phyloP scores from a whole-genome alignment of 23 red algal species.

The Chondrus crispus region DNA sequence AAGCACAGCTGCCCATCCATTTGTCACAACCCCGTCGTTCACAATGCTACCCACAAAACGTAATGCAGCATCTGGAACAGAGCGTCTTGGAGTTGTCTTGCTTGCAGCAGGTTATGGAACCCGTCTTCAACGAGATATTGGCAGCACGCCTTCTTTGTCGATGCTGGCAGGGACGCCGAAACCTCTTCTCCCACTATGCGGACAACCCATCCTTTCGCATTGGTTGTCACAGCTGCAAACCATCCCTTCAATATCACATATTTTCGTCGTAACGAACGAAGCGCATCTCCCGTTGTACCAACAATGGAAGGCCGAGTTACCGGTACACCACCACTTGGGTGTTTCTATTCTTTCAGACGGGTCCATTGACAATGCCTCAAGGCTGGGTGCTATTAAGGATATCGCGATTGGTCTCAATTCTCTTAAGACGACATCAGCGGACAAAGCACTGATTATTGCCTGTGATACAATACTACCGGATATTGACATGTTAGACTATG shows the following conservation, averaged over 20 bases:
- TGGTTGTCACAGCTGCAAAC: conserved; percentile 26
- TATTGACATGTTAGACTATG: neutral
- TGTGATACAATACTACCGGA: conserved; percentile 71
- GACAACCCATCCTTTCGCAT: conserved; percentile 51
- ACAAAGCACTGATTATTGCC: conserved; percentile 46
- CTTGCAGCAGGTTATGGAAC: conserved; percentile 84
- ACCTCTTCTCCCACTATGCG: conserved; percentile 71
- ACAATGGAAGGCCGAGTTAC: conserved; percentile 20
- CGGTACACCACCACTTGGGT: neutral
- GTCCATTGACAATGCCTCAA: neutral
- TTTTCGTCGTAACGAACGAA: conserved; percentile 59
- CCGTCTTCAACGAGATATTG: conserved; percentile 48
- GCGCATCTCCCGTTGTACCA: conserved; percentile 34
- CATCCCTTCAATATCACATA: neutral
- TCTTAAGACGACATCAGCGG: neutral
- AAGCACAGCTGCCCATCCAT: too few relatives aligned
- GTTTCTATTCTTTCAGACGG: conserved; percentile 6
- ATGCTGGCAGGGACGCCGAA: conserved; percentile 48
- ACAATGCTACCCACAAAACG: too few relatives aligned
- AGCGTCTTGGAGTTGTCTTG: conserved; percentile 35
- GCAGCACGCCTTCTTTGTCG: neutral
- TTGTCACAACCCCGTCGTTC: too few relatives aligned
- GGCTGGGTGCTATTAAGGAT: conserved; percentile 45
- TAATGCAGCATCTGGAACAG: neutral
- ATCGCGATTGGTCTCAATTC: conserved; percentile 21